Percentiles rank a stretch among this genome's conserved stretches.
Evolutionary conservation across 148 eudicot genomes (phyloP).

Genomic region (Arbutus unedo): DNA sequence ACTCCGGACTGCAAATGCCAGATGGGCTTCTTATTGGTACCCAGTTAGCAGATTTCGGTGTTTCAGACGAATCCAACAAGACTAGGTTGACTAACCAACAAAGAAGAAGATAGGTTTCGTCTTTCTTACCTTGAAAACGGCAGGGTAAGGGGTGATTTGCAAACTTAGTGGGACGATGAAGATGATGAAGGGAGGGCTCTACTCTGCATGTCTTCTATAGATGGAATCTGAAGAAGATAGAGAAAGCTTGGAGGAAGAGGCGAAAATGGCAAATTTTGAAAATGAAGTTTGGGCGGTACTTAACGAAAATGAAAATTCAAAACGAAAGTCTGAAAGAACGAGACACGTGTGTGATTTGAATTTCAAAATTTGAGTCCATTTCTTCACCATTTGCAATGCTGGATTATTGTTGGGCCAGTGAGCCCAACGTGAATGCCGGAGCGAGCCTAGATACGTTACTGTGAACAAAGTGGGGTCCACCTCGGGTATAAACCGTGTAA

Average conservation of each 20-base stretch:
- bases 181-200: background rate
- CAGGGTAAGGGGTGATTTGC: background rate
- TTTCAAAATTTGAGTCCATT: background rate
- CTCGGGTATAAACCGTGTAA: too few species aligned
- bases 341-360: background rate
- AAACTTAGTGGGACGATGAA: background rate
- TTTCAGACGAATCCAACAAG: background rate
- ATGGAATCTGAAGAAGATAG: background rate
- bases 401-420: too few species aligned
- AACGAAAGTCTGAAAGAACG: background rate
- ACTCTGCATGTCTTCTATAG: background rate
- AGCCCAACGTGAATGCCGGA: too few species aligned
- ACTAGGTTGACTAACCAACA: background rate
- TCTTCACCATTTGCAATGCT: too few species aligned
- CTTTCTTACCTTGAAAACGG: conserved; percentile 9
- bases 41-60: background rate
- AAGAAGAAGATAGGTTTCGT: background rate
- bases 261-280: conserved; percentile 28
- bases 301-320: conserved; percentile 1
- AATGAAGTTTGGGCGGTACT: conserved; percentile 32
- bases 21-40: background rate
- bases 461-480: too few species aligned
- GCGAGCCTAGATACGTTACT: too few species aligned
- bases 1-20: background rate
- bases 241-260: conserved; percentile 21